Percentiles rank a stretch among this genome's conserved stretches.
These are phyloP conservation scores for Verticillium zaregamsianum DNA, from an alignment of 2,329 filamentous ascomycete species.

Conservation along the genomic window DNA sequence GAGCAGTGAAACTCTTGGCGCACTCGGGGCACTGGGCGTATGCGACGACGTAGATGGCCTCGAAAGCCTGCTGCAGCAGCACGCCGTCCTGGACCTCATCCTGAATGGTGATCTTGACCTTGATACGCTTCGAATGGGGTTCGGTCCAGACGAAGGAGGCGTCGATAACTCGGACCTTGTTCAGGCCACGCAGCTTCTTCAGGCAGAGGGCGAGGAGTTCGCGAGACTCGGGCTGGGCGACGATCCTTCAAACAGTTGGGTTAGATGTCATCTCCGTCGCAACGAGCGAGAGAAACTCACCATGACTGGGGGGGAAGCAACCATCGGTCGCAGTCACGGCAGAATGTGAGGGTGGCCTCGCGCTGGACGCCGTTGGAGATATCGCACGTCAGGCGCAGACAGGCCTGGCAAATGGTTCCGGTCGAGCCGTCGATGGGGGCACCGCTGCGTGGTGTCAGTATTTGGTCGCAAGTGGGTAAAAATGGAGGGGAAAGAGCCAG, in stretches of 20 bases:
- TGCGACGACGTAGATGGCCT: constrained; percentile 87
- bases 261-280: background rate
- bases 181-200: constrained; percentile 78
- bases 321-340: constrained; percentile 93
- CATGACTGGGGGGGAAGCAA: constrained; percentile 69
- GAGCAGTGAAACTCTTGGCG: constrained; percentile 91
- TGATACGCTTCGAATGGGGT: constrained; percentile 86
- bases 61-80: constrained; percentile 85
- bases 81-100: constrained; percentile 59
- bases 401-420: constrained; percentile 61
- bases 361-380: constrained; percentile 88
- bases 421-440: constrained; percentile 91
- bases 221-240: constrained; percentile 79
- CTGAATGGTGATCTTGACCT: constrained; percentile 94
- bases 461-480: background rate
- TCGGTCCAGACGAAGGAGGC: constrained; percentile 98
- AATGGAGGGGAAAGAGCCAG: background rate
- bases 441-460: constrained; percentile 36
- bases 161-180: constrained; percentile 91
- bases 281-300: background rate
- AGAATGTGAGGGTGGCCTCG: constrained; percentile 86
- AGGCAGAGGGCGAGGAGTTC: constrained; percentile 91
- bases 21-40: constrained; percentile 95
- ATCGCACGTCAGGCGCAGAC: constrained; percentile 52
- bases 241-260: constrained; percentile 60